Conservation (phyloP, 192 early-diverging fungal genomes). For the Radiomyces spectabilis region DNA sequence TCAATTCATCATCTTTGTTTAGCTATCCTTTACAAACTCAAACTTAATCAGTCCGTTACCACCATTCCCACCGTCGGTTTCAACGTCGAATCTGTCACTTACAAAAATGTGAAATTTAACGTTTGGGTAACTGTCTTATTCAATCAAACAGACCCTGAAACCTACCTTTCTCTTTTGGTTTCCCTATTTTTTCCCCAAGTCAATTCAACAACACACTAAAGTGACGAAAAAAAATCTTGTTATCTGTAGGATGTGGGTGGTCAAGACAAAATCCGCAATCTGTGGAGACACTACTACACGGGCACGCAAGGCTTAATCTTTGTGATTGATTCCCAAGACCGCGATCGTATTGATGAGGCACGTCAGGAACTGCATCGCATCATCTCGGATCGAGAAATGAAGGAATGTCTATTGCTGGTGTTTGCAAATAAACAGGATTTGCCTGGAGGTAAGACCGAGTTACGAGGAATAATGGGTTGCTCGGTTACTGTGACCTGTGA, state of each 20-base stretch:
- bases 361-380: constrained; percentile 76
- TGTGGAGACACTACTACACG: constrained; percentile 84
- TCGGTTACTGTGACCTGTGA: not conserved
- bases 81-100: constrained; percentile 81
- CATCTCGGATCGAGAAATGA: constrained; percentile 78
- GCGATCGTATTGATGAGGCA: constrained; percentile 83
- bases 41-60: constrained; percentile 96
- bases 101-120: constrained; percentile 59
- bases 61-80: constrained; percentile 97
- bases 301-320: constrained; percentile 82
- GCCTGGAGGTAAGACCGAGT: constrained; percentile 11
- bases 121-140: constrained; percentile 9
- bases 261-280: constrained; percentile 84
- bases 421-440: constrained; percentile 50
- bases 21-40: constrained; percentile 97
- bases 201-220: no score
- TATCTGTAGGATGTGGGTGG: constrained; percentile 88
- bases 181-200: no score
- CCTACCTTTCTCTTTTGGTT: not conserved
- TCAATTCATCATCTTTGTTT: no score
- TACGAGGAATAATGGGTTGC: not conserved
- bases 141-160: not conserved
- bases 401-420: constrained; percentile 71
- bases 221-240: no score
- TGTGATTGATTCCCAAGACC: constrained; percentile 83